phyloP scores from a whole-genome alignment of 2,329 filamentous ascomycete species.

The Fusarium agapanthi region DNA sequence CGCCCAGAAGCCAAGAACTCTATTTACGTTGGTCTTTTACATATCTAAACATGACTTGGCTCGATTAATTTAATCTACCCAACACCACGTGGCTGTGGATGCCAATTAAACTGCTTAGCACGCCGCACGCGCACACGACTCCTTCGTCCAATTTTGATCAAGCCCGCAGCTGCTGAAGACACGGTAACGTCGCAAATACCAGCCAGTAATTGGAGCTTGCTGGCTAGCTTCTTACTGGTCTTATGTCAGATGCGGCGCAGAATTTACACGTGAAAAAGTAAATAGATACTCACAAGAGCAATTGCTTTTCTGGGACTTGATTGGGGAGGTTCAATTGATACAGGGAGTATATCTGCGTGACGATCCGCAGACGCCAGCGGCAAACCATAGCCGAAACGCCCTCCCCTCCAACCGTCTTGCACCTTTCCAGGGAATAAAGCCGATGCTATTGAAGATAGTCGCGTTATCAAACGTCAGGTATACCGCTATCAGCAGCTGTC shows the following conservation, averaged over 20 bases:
- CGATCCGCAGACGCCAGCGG: neutral
- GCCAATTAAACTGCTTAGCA: constrained; percentile 12
- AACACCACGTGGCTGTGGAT: neutral
- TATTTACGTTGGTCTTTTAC: constrained; percentile 1
- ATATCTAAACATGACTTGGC: neutral
- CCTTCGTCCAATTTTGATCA: constrained; percentile 15
- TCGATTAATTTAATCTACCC: neutral
- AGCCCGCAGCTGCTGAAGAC: constrained; percentile 11
- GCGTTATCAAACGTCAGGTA: constrained; percentile 12
- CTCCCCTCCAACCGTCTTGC: constrained; percentile 2
- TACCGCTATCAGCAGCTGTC: constrained; percentile 9
- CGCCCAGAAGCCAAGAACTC: neutral
- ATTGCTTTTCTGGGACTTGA: neutral
- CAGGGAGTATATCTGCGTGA: constrained; percentile 10
- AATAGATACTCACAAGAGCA: constrained; percentile 3
- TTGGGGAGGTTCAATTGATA: neutral
- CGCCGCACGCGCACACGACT: constrained; percentile 1
- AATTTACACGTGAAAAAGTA: neutral
- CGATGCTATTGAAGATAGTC: constrained; percentile 23
- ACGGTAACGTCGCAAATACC: constrained; percentile 8
- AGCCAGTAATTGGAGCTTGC: neutral
- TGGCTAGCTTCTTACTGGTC: constrained; percentile 1
- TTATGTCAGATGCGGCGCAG: constrained; percentile 12
- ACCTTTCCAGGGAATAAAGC: constrained; percentile 17
- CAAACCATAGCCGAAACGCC: constrained; percentile 20